Evolutionary conservation across 1,284 basidiomycete species (phyloP), one percentile per base, ranked within the genome.

Genomic region (Coriolopsis trogii): DNA sequence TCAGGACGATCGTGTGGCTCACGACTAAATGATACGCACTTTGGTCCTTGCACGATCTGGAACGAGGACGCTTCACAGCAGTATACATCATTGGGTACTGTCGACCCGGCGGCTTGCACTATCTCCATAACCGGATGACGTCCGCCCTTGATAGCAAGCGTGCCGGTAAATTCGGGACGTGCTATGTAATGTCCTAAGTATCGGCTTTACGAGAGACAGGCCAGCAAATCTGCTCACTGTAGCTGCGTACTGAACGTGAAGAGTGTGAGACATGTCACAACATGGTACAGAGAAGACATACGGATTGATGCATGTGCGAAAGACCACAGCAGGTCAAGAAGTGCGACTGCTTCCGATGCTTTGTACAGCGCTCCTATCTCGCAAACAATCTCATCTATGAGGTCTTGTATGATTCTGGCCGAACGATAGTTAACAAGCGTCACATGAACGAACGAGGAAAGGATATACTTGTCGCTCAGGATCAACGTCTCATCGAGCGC

Each of bases 71-170:
- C 78, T 43, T 90, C 85, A 55, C 85, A 86, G 51, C 88, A 91
- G 64, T 89, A 96, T 0, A 91, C 84, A 64, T 97, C 94, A 63
- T 96, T 97, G 3, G 91, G 80, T 1, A 94, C 82, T 25, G 94
- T 77, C 1, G 79, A 81, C 4, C 87, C 89, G 0, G 81, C 77
- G 2, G 82, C 73, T 51, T 89, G 83, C 2, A 89, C 76, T 2
- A 74, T 82, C 66, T 96, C 93, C 12, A 97, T 77, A 6, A 97
- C 82, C 0, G 93, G 92, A 68, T 95, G 93, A 7, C 89, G 79
- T 2, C 93, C 92, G 0, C 83, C 81, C 66, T 93, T 93, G 65
- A 96, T 87, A 13, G 91, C 93, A 5, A 96, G 72, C 0, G 89
- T 92, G 1, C 85, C 88, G 2, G 87, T 91, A 61, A 94, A 95